Percentiles rank a stretch among this genome's conserved stretches.
Evolutionary conservation across 352 stramenopile genomes (phyloP).

Genomic region (Phytopythium aichiense): DNA sequence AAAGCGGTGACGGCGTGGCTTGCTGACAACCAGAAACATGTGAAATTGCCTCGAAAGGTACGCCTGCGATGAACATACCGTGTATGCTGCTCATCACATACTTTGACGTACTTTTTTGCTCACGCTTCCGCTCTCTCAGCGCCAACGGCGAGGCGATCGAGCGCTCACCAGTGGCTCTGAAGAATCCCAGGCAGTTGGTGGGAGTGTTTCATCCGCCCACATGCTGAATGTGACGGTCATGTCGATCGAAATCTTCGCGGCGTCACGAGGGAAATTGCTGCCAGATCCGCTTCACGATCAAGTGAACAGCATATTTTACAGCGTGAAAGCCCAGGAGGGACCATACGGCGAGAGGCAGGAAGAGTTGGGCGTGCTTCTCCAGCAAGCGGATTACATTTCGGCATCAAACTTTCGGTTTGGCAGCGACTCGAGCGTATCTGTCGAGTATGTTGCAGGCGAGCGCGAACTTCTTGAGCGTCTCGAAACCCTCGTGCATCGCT

Average conservation of each 20-base stretch:
- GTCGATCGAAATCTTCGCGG: conserved; percentile 71
- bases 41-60: conserved; percentile 20
- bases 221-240: conserved; percentile 76
- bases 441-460: conserved; percentile 36
- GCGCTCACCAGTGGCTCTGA: neutral
- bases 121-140: neutral
- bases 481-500: conserved; percentile 47
- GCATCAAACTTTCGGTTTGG: conserved; percentile 1
- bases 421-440: neutral
- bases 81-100: neutral
- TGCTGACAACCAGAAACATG: conserved; percentile 8
- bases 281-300: conserved; percentile 68
- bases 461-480: conserved; percentile 50
- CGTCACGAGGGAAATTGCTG: conserved; percentile 49
- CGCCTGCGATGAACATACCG: neutral
- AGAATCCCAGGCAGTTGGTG: neutral
- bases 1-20: conserved; percentile 30
- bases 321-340: conserved; percentile 72
- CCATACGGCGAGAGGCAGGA: conserved; percentile 43
- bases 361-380: conserved; percentile 2
- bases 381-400: neutral
- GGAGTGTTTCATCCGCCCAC: conserved; percentile 15
- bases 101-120: neutral
- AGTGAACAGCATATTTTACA: conserved; percentile 61
- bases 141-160: neutral